Evolutionary conservation across 331 rosid species (phyloP), one percentile per base, ranked within the genome.

Genomic region (Cydonia oblonga): DNA sequence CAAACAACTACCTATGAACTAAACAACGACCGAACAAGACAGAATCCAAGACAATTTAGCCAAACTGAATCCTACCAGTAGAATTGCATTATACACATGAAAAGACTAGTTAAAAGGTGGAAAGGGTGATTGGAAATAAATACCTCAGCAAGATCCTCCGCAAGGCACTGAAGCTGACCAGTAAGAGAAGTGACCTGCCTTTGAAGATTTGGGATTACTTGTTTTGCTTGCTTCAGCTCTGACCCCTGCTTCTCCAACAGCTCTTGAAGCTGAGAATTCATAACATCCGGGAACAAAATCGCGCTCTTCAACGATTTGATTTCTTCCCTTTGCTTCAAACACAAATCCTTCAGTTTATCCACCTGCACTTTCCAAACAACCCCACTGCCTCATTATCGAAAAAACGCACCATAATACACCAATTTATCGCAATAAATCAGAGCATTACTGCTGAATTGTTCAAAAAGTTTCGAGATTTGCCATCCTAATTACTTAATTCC

Each of bases 61-160:
- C 35, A 32, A 32, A 32, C 35, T 32, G 35, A 32, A 32, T 32
- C 35, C 35, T 32, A 32, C 35, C 35, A 7, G 35, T 32, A 32
- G 35, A 32, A 32, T 32, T 32, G 35, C 35, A 32, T 32, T 32
- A 32, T 7, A 32, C 42, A 60, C 30, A 59, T 64, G 5, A 52
- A 63, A 25, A 58, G 49, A 33, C 40, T n/a, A 40, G n/a, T 9
- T 11, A 29, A 28, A 29, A 18, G 15, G 1, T 19, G 57, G 42
- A 29, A 54, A 22, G 5, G 20, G 46, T 32, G 49, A 68, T 29
- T 58, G 42, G 32, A 6, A 38, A 54, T 35, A 35, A 32, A 2
- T 83, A 95, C 99, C 99, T 91, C 97, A 7, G 96, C 99, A 66
- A 95, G 96, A 82, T 91, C 99, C 68, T 83, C 90, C 0, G 97